Evolutionary conservation across 441 rosid species (phyloP).

Genomic region (Raphanus hybrid): DNA sequence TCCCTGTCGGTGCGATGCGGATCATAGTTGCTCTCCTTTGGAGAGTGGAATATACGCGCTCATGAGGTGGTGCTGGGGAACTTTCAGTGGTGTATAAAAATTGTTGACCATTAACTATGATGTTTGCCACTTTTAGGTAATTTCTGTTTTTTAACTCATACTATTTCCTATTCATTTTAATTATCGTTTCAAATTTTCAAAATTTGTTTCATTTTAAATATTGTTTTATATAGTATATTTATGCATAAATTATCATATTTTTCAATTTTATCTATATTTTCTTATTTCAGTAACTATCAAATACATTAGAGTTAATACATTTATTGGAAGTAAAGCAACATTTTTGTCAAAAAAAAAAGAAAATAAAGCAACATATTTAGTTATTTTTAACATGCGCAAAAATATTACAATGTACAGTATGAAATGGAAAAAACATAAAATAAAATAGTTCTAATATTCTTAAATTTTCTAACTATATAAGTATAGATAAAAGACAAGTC

Average conservation of each 20-base stretch:
- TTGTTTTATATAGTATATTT: neutral
- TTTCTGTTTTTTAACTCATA: neutral
- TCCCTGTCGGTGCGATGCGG: constrained; percentile 29
- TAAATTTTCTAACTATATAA: neutral
- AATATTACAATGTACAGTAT: neutral
- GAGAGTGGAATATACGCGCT: constrained; percentile 10
- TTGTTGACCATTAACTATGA: constrained; percentile 48
- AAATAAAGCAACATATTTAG: neutral
- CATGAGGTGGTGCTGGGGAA: too few relatives aligned
- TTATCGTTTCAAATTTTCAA: neutral
- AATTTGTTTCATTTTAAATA: neutral
- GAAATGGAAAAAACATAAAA: neutral
- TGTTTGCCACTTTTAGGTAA: constrained; percentile 33
- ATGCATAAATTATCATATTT: neutral
- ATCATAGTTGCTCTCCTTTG: neutral
- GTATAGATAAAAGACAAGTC: neutral
- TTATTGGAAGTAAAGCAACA: neutral
- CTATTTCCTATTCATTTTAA: neutral
- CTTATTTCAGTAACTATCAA: neutral
- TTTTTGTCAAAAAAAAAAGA: too few relatives aligned
- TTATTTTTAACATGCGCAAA: neutral
- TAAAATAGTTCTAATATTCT: neutral
- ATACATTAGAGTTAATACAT: neutral
- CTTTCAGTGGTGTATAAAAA: constrained; percentile 14
- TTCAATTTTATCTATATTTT: neutral